Evolutionary conservation across 2,329 filamentous ascomycete species (phyloP).

Genomic region (Epichloe scottii): DNA sequence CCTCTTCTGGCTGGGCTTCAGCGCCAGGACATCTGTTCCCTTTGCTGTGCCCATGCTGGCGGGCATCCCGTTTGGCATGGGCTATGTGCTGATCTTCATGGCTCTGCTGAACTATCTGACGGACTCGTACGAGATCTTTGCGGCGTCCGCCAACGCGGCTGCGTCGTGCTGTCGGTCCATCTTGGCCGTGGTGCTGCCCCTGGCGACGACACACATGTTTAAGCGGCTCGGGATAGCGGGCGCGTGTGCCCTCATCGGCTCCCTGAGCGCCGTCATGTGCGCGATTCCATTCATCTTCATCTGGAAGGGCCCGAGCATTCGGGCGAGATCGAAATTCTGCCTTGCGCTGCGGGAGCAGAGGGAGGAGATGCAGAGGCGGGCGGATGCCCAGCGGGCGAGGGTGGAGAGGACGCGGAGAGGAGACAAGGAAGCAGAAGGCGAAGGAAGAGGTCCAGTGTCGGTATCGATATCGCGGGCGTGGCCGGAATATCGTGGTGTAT

Average conservation of each 20-base stretch:
- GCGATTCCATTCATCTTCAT: slow-evolving; percentile 40
- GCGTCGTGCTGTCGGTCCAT: slow-evolving; percentile 90
- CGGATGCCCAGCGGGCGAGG: slow-evolving; percentile 23
- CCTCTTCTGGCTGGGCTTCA: slow-evolving; percentile 54
- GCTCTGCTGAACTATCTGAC: slow-evolving; percentile 53
- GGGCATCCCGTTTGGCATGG: slow-evolving; percentile 48
- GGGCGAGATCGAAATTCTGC: slow-evolving; percentile 48
- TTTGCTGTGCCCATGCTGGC: slow-evolving; percentile 47
- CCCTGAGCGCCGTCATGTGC: slow-evolving; percentile 37
- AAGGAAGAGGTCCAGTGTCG: not conserved
- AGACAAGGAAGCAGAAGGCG: slow-evolving; percentile 11
- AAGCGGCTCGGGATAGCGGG: slow-evolving; percentile 32
- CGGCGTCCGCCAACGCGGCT: slow-evolving; percentile 65
- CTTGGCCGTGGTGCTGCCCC: slow-evolving; percentile 61
- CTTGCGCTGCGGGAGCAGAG: slow-evolving; percentile 42
- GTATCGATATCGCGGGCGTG: too few relatives aligned
- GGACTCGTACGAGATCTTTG: slow-evolving; percentile 54
- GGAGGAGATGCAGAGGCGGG: slow-evolving; percentile 30
- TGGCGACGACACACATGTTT: slow-evolving; percentile 41
- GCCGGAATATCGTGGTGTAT: too few relatives aligned
- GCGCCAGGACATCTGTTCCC: slow-evolving; percentile 31
- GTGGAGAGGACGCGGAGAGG: slow-evolving; percentile 11
- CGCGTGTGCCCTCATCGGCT: slow-evolving; percentile 38
- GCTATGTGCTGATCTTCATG: slow-evolving; percentile 51
- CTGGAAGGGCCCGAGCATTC: slow-evolving; percentile 41